Base-by-base conservation (phyloP, 2,329 filamentous ascomycete species). In the Diaporthe velutina region DNA sequence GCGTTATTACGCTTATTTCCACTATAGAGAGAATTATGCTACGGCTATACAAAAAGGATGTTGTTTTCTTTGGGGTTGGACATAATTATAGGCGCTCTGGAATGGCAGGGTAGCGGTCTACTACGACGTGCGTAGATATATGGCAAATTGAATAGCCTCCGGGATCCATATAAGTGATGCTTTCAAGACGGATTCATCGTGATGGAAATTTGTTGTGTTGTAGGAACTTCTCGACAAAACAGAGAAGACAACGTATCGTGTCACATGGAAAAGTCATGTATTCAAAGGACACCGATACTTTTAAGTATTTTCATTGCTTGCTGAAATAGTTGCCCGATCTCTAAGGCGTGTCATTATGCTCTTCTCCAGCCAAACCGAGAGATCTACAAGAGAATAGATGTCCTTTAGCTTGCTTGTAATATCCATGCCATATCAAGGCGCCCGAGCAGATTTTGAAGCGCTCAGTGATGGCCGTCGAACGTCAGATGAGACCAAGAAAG, bases 11-110 rank as follows among this genome's bases (percentile, higher is more conserved):
- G 45, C 19, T 61, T 52, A n/a, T 71, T 52, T 52, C 13, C 19
- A 48, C 38, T 55, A 54, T 54, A 72, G 57, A 72, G 70, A 72
- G 70, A 72, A 72, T 64, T 54, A 64, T 64, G 70, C 70, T 72
- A 72, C 70, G 70, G 70, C 70, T 60, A 72, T n/a, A 72, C 35
- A 64, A 72, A 60, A 42, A 7, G 45, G 48, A 17, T 40, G 22
- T 50, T 48, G 30, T 22, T 45, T 10, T 2, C 12, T 10, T 17
- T 22, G 22, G 40, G n/a, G 25, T 25, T 64, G 45, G 45, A 50
- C n/a, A 72, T 64, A n/a, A 64, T 54, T 22, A 52, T 52, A 38
- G 64, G 64, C 45, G 45, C 42, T 35, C 28, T 35, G 22, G 61
- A 30, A 50, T 17, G 22, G 42, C 13, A 28, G 7, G 45, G 48